Base-by-base conservation (phyloP, 345 rosid genomes). In the Eucalyptus camaldulensis region DNA sequence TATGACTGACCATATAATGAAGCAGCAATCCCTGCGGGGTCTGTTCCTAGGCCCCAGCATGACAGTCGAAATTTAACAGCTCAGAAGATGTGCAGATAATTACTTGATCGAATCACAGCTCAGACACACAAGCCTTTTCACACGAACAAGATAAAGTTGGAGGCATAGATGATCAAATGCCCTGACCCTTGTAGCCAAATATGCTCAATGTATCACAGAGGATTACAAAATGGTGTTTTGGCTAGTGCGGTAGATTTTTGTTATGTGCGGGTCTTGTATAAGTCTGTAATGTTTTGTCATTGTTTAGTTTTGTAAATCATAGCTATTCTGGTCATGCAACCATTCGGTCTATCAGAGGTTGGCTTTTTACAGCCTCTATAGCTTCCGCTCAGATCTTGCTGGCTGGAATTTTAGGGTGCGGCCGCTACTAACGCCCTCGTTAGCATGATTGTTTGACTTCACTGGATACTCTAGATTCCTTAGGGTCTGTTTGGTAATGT, bases 401-500 rank as follows among this genome's bases (percentile, higher is more conserved):
- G 15, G 83, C 15, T 22, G 2, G 2, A 76, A 76, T 21, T 40
- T 76, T 22, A 19, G 12, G 83, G 47, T 76, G 83, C 14, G 47
- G 13, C 47, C 3, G 83, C 83, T 40, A 37, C 47, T 37, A 76
- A 40, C 11, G 47, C 40, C 47, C 45, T 37, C 27, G 1, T 76
- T 21, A 40, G 83, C 83, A 17, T 69, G 21, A 7, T 33, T 76
- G 15, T 76, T 76, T 40, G 14, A 76, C 15, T 40, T 22, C 47
- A 22, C 7, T 76, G 47, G 83, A 76, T 76, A 40, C 47, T 22
- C 16, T 40, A 4, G 47, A 40, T 29, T 76, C 9, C 83, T 76
- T 40, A 50, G 53, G 1, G 53, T 50, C 0, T 50, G 0, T 50
- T 50, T 50, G 7, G 53, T 50, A 50, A 50, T 0, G 53, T 0